phyloP scores from a whole-genome alignment of 352 stramenopile species.

The Pythium sukuiense region DNA sequence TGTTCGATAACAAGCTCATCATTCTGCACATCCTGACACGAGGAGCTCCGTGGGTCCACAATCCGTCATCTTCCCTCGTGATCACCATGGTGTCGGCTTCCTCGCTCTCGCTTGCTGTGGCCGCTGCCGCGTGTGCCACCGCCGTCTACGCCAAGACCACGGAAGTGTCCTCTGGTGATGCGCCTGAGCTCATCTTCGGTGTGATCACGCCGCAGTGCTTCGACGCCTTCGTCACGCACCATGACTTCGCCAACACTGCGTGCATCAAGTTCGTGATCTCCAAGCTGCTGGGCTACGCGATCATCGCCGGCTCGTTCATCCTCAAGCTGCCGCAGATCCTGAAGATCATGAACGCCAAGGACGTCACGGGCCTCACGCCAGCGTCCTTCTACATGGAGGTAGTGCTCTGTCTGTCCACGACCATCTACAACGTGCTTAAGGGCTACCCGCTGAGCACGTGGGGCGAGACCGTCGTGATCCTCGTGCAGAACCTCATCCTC shows the following conservation, averaged over 20 bases:
- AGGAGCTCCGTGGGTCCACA: conserved; percentile 2
- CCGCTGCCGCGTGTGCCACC: not conserved
- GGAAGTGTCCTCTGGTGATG: conserved; percentile 8
- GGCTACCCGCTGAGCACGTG: conserved; percentile 87
- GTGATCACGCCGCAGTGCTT: conserved; percentile 80
- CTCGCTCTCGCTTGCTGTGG: conserved; percentile 1
- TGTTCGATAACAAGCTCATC: not conserved
- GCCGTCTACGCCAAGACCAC: not conserved
- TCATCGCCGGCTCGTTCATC: conserved; percentile 84
- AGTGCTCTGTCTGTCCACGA: conserved; percentile 77
- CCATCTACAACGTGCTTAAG: conserved; percentile 82
- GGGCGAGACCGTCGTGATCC: conserved; percentile 84
- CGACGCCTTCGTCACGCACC: conserved; percentile 73
- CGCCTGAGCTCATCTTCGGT: conserved; percentile 59
- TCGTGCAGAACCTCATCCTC: conserved; percentile 83
- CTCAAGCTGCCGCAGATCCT: conserved; percentile 90
- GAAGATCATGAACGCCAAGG: conserved; percentile 80
- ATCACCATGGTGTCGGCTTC: conserved; percentile 6
- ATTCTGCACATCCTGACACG: not conserved
- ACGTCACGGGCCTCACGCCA: conserved; percentile 83
- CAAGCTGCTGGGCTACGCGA: conserved; percentile 85
- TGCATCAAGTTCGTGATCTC: conserved; percentile 85
- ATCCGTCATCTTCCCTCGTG: conserved; percentile 5
- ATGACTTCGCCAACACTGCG: conserved; percentile 80
- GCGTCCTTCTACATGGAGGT: conserved; percentile 90